Evolutionary conservation across 2,329 filamentous ascomycete species (phyloP).

Genomic region (Ceratocystis alfenasii): DNA sequence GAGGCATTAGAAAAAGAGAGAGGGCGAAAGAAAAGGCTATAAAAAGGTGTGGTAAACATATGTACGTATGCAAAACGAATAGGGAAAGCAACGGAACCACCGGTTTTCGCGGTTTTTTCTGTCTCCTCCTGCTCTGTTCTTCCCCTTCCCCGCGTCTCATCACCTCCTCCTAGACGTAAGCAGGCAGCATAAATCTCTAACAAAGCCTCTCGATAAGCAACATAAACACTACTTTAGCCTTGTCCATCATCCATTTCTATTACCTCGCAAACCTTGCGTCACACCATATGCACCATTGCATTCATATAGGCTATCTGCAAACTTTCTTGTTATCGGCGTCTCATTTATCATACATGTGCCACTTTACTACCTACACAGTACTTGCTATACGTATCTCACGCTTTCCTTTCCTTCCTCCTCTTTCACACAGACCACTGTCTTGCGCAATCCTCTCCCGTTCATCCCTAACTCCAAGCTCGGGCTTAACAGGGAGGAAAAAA

Average conservation of each 20-base stretch:
- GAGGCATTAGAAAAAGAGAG: neutral
- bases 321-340: too few species aligned
- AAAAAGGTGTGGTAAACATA: too few species aligned
- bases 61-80: too few species aligned
- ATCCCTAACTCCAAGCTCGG: neutral
- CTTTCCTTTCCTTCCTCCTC: neutral
- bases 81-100: neutral
- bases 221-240: neutral
- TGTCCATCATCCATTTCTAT: neutral
- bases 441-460: neutral
- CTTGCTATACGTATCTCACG: neutral
- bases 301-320: neutral
- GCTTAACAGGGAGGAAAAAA: conserved; percentile 5
- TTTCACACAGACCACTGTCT: neutral
- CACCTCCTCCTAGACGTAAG: neutral
- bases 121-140: neutral
- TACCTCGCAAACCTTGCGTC: neutral
- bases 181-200: neutral
- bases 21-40: neutral
- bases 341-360: neutral
- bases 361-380: neutral
- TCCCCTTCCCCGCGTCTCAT: neutral
- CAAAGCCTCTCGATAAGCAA: neutral
- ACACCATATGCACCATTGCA: neutral
- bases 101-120: neutral